phyloP scores from a whole-genome alignment of 495 filamentous ascomycete genomes.

The Penicillium robsamsonii region DNA sequence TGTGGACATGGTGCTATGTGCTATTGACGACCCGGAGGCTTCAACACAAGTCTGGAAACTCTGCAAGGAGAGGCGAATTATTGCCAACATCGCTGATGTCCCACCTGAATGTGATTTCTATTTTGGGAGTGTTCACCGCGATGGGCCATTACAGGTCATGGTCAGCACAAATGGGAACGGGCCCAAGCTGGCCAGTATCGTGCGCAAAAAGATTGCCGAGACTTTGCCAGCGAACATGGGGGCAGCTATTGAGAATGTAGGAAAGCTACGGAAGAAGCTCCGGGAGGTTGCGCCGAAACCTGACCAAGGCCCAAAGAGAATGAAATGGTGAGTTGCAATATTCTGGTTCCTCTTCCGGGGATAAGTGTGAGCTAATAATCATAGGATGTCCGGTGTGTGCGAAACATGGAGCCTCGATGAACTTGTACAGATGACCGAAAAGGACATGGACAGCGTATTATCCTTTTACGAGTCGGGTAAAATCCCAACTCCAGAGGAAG shows the following conservation, averaged over 20 bases:
- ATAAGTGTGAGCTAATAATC: neutral
- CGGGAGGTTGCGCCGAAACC: slow-evolving; percentile 67
- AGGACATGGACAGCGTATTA: slow-evolving; percentile 78
- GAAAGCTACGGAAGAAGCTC: slow-evolving; percentile 73
- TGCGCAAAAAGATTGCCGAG: slow-evolving; percentile 77
- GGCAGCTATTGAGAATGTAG: slow-evolving; percentile 78
- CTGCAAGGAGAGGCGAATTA: slow-evolving; percentile 78
- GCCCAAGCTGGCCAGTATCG: slow-evolving; percentile 82
- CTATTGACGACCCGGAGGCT: slow-evolving; percentile 86
- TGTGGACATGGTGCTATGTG: slow-evolving; percentile 84
- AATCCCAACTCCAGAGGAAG: slow-evolving; percentile 40
- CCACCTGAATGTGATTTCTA: slow-evolving; percentile 98
- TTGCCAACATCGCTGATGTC: slow-evolving; percentile 95
- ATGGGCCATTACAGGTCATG: slow-evolving; percentile 96
- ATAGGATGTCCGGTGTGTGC: slow-evolving; percentile 85
- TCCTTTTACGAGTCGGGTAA: slow-evolving; percentile 59
- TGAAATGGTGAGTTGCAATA: slow-evolving; percentile 69
- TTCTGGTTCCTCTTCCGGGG: neutral
- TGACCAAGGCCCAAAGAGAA: slow-evolving; percentile 80
- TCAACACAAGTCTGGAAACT: slow-evolving; percentile 86
- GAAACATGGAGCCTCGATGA: slow-evolving; percentile 84
- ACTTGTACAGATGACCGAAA: slow-evolving; percentile 76
- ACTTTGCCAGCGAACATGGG: slow-evolving; percentile 74
- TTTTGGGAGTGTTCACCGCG: slow-evolving; percentile 91
- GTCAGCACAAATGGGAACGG: slow-evolving; percentile 97